Evolutionary conservation across 2,329 filamentous ascomycete genomes (phyloP).

Genomic region (Curvularia verruculosa): DNA sequence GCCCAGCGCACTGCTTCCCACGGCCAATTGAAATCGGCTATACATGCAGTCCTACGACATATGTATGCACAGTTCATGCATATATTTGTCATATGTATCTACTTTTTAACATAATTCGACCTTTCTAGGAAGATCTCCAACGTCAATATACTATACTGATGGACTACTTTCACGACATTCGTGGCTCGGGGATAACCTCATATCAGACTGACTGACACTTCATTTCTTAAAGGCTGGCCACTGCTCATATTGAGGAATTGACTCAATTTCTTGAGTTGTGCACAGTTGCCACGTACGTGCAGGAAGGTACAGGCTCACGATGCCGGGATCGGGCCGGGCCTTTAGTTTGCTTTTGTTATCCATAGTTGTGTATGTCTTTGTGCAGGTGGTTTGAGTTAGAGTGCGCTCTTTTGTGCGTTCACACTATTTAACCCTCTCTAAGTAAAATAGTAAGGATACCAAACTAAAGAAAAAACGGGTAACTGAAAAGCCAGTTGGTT

Average conservation of each 20-base stretch:
- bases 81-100: not conserved
- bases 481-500: not conserved
- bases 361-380: not conserved
- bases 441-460: not conserved
- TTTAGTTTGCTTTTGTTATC: not conserved
- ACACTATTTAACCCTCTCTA: not conserved
- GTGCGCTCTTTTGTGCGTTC: not conserved
- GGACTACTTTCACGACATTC: not conserved
- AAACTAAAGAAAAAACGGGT: not conserved
- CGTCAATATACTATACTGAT: too few species aligned
- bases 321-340: slow-evolving; percentile 1
- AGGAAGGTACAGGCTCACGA: too few species aligned
- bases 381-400: not conserved
- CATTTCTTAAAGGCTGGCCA: not conserved
- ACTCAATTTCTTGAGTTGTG: not conserved
- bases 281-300: not conserved
- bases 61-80: not conserved
- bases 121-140: not conserved
- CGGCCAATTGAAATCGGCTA: not conserved
- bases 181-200: not conserved
- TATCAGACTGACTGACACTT: not conserved
- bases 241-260: not conserved
- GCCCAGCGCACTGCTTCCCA: not conserved
- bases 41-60: not conserved
- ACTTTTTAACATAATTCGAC: not conserved